phyloP scores from a whole-genome alignment of 805 yeast genomes.

The Hanseniaspora occidentalis region DNA sequence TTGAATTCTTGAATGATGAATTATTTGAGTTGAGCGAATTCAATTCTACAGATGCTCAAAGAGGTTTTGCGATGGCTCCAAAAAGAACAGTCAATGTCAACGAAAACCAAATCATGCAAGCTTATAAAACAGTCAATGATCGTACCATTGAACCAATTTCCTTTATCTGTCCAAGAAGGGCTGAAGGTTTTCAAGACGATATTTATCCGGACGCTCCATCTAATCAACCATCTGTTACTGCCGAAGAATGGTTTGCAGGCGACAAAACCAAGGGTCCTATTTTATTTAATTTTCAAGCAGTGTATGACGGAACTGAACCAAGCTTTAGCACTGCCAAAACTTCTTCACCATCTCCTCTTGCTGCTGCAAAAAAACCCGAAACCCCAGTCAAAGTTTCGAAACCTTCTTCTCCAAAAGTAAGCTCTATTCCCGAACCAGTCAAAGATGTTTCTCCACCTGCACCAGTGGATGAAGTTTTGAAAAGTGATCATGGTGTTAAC shows the following conservation, averaged over 20 bases:
- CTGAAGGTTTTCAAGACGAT: conserved; percentile 86
- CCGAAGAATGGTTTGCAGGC: conserved; percentile 72
- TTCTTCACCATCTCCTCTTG: conserved; percentile 18
- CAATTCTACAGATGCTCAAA: conserved; percentile 82
- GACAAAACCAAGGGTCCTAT: conserved; percentile 75
- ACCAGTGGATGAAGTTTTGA: conserved; percentile 15
- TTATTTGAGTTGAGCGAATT: conserved; percentile 79
- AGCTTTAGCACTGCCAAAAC: conserved; percentile 31
- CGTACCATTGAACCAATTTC: conserved; percentile 79
- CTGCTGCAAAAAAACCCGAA: conserved; percentile 24
- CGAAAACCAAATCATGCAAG: conserved; percentile 73
- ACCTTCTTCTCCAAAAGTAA: conserved; percentile 13
- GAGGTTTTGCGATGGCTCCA: conserved; percentile 90
- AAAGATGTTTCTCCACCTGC: conserved; percentile 1
- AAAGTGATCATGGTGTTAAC: conserved; percentile 18
- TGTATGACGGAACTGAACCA: conserved; percentile 67
- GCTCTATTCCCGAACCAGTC: conserved; percentile 5
- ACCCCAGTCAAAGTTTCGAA: conserved; percentile 12
- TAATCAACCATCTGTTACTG: conserved; percentile 59
- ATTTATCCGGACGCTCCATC: conserved; percentile 89
- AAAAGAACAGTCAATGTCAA: conserved; percentile 64
- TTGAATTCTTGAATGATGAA: conserved; percentile 70
- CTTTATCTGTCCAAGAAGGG: conserved; percentile 85
- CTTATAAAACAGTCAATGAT: conserved; percentile 83
- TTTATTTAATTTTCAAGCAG: conserved; percentile 57